A percentile compares a stretch with the other conserved stretches of the same genome.
Conservation (phyloP, 2,329 filamentous ascomycete species). For the Aphanoascus verrucosus region DNA sequence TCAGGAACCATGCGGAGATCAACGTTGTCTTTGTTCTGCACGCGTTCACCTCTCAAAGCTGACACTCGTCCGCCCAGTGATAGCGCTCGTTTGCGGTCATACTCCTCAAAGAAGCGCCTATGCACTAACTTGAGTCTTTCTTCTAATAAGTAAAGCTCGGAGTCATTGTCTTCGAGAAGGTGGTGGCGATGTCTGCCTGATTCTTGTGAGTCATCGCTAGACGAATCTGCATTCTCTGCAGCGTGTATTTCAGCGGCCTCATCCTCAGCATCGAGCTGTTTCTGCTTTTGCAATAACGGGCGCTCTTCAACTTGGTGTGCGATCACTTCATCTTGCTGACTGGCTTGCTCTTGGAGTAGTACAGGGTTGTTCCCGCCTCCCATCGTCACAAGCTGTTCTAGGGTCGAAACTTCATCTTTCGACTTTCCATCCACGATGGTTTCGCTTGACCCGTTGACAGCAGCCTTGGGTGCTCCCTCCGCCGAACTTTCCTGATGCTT, state of each 20-base stretch:
- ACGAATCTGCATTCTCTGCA: constrained; percentile 37
- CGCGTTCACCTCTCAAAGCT: constrained; percentile 42
- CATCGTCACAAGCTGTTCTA: constrained; percentile 71
- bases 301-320: constrained; percentile 82
- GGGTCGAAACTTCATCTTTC: constrained; percentile 41
- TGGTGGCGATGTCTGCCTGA: constrained; percentile 51
- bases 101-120: constrained; percentile 68
- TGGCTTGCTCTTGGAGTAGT: constrained; percentile 61
- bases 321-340: constrained; percentile 77
- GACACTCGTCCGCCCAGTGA: constrained; percentile 39
- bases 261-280: constrained; percentile 77
- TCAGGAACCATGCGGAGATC: constrained; percentile 63
- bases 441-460: constrained; percentile 26
- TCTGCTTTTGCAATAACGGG: constrained; percentile 83
- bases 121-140: constrained; percentile 67
- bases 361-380: constrained; percentile 57
- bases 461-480: constrained; percentile 18
- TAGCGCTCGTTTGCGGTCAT: constrained; percentile 48
- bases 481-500: constrained; percentile 13
- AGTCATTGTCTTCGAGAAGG: constrained; percentile 77
- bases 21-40: constrained; percentile 31
- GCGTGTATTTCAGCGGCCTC: constrained; percentile 46
- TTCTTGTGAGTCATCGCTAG: constrained; percentile 33
- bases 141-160: constrained; percentile 67
- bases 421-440: constrained; percentile 15